Conservation (phyloP, 1,139 yeast genomes). For the Taphrina sp. region DNA sequence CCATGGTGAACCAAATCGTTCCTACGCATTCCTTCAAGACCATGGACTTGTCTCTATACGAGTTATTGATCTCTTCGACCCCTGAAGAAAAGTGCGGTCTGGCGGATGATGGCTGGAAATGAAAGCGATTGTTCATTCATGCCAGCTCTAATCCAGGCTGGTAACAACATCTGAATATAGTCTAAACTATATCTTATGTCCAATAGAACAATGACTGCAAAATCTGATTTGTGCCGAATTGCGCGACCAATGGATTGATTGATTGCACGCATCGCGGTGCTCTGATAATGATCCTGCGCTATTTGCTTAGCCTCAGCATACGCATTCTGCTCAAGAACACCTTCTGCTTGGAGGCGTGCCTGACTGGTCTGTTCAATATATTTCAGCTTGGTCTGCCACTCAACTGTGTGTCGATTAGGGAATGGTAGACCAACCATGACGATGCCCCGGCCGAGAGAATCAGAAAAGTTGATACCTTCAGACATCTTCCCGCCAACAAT, state of each 20-base stretch:
- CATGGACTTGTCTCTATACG: too few relatives aligned
- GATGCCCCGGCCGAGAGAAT: constrained; percentile 80
- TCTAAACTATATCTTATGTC: constrained; percentile 60
- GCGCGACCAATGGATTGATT: constrained; percentile 96
- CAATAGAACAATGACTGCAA: constrained; percentile 68
- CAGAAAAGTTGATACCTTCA: constrained; percentile 90
- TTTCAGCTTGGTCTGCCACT: constrained; percentile 67
- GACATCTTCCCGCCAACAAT: constrained; percentile 94
- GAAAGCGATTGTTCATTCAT: constrained; percentile 8
- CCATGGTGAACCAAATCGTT: too few relatives aligned
- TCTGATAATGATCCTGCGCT: constrained; percentile 71
- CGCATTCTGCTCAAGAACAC: constrained; percentile 4
- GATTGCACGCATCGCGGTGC: constrained; percentile 85
- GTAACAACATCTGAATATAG: constrained; percentile 61
- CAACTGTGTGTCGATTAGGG: constrained; percentile 83
- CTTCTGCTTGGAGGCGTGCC: neutral
- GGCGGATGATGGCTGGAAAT: neutral
- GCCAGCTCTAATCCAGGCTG: constrained; percentile 67
- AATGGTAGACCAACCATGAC: constrained; percentile 87
- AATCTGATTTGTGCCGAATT: constrained; percentile 78
- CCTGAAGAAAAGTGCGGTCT: constrained; percentile 12
- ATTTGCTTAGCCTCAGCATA: constrained; percentile 48
- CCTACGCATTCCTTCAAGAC: too few relatives aligned
- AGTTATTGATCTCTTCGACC: neutral
- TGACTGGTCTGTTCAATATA: constrained; percentile 48